phyloP scores from a whole-genome alignment of 2,329 filamentous ascomycete species.

The Colletotrichum plurivorum region DNA sequence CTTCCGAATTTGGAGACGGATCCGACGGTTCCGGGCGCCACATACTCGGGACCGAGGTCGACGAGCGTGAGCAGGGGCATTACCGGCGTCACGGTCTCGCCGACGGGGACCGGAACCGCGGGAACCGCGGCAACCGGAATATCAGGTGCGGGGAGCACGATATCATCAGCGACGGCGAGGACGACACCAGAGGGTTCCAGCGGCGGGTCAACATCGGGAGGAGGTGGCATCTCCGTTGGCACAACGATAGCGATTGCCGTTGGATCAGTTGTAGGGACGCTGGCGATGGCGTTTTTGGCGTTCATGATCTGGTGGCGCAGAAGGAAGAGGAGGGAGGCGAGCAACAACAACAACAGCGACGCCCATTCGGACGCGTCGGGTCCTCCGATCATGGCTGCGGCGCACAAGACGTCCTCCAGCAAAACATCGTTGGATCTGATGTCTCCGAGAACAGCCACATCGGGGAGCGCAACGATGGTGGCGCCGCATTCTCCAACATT shows the following conservation, averaged over 20 bases:
- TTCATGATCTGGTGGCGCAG: slow-evolving; percentile 28
- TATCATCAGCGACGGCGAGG: slow-evolving; percentile 11
- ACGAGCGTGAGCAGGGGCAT: not conserved
- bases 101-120: slow-evolving; percentile 14
- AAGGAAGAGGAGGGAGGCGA: slow-evolving; percentile 13
- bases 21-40: slow-evolving; percentile 41
- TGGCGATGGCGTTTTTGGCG: slow-evolving; percentile 18
- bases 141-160: not conserved
- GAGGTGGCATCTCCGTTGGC: slow-evolving; percentile 19
- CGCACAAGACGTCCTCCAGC: slow-evolving; percentile 18
- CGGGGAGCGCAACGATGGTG: slow-evolving; percentile 19
- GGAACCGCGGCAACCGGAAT: slow-evolving; percentile 1
- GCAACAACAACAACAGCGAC: slow-evolving; percentile 6
- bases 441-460: slow-evolving; percentile 29
- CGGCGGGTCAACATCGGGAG: not conserved
- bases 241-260: slow-evolving; percentile 33
- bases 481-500: slow-evolving; percentile 24
- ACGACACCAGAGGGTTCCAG: slow-evolving; percentile 3
- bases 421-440: slow-evolving; percentile 16
- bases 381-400: slow-evolving; percentile 15
- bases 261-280: slow-evolving; percentile 26
- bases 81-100: slow-evolving; percentile 1
- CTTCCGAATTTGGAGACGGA: slow-evolving; percentile 41
- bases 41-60: slow-evolving; percentile 25
- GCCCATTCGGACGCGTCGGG: slow-evolving; percentile 5